Percentiles rank a stretch among this genome's conserved stretches.
phyloP scores from a whole-genome alignment of 345 rosid genomes.

The Tarenaya hassleriana region DNA sequence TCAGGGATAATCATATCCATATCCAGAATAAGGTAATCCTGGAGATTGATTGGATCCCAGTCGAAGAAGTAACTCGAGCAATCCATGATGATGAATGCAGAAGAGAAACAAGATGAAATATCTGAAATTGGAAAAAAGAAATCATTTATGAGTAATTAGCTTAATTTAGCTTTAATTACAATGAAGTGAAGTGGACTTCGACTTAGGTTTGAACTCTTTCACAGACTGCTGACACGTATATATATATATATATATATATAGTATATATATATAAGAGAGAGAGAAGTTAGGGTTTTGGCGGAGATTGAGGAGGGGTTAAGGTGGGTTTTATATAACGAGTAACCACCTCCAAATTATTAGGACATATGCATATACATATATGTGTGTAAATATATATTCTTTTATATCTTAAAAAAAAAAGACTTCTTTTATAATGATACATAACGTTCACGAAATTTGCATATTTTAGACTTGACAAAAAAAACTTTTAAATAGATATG shows the following conservation, averaged over 20 bases:
- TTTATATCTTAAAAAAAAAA: too few species aligned
- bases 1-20: constrained; percentile 26
- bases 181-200: constrained; percentile 2
- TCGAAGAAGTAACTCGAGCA: constrained; percentile 26
- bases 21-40: constrained; percentile 25
- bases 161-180: constrained; percentile 17
- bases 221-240: constrained; percentile 12
- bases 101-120: constrained; percentile 10
- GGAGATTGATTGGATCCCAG: constrained; percentile 26
- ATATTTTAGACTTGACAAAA: too few species aligned
- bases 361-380: too few species aligned
- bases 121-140: constrained; percentile 12
- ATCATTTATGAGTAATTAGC: constrained; percentile 15
- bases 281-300: constrained; percentile 23
- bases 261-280: constrained; percentile 11
- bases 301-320: constrained; percentile 20
- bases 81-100: constrained; percentile 16
- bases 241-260: too few species aligned
- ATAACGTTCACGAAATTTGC: too few species aligned
- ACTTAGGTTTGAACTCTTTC: not conserved
- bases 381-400: too few species aligned
- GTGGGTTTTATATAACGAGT: constrained; percentile 14
- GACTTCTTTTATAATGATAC: too few species aligned
- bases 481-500: too few species aligned
- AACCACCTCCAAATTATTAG: constrained; percentile 21